Evolutionary conservation across 805 yeast species (phyloP), one percentile per base, ranked within the genome.

Genomic region (Blastobotrys terrestris): DNA sequence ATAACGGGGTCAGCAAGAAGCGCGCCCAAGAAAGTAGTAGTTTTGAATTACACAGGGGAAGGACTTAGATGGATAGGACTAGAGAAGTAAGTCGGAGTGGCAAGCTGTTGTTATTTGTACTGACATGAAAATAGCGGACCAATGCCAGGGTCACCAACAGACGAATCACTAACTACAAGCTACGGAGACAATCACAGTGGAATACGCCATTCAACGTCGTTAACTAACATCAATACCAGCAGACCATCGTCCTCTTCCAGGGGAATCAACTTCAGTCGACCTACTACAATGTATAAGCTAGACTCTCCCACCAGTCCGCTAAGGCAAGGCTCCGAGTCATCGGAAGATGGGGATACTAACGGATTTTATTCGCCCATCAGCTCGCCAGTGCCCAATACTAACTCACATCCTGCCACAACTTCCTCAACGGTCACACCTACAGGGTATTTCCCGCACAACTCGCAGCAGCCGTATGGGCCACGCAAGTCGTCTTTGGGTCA

Each of bases 221-320:
- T 26, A 26, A 26, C 35, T 11, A 26, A 26, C 11, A 26, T 26
- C 35, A 26, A 26, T 11, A 26, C 35, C 35, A 26, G 35, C n/a
- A n/a, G n/a, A n/a, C n/a, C n/a, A n/a, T n/a, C n/a, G 11, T 11
- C 35, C 11, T 6, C 35, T 26, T 47, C 49, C 15, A 41, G 49
- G 5, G 58, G 48, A n/a, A 43, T 49, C 26, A 60, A 60, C 53
- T 60, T 60, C 49, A 53, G 58, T 15, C 53, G 63, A 16, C 63
- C 63, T 2, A 49, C 58, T 43, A 59, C 61, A 19, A 53, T 56
- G 39, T 59, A 58, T 48, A 54, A 52, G 45, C 31, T 53, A n/a
- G 56, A 52, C 15, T 49, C 42, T 11, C 51, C 46, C 26, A 46
- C 49, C 21, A 18, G 44, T 20, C 44, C 35, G 35, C 11, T 26